Evolutionary conservation across 2,329 filamentous ascomycete species (phyloP), one percentile per base, ranked within the genome.

Genomic region (Microdochium trichocladiopsis): DNA sequence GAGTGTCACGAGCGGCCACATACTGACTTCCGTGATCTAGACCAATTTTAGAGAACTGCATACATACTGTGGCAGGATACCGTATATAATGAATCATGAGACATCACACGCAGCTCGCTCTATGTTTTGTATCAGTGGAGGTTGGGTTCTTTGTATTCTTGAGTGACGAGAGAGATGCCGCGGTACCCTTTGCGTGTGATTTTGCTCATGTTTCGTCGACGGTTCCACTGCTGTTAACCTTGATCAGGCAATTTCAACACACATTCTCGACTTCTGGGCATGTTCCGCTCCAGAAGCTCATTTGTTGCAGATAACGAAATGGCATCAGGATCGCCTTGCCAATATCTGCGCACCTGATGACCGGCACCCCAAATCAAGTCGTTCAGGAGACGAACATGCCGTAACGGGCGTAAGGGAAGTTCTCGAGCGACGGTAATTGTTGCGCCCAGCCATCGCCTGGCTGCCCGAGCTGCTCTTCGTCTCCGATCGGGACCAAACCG

Each of bases 381-480:
- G 9, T 41, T 45, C 41, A 45, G 11, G n/a, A 16, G 41, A 45
- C 41, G 41, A 45, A 16, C 4, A 71, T 66, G 11, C 66, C 66
- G 47, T 68, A 73, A 48, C 62, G 68, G 48, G 61, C 60, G 31
- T 71, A 72, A 25, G 67, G 58, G 24, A 72, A 72, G 22, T 66
- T 45, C 53, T 71, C 68, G 24, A 74, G 48, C 51, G 57, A 71
- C 1, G 49, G 24, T 31, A 72, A 61, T 21, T 59, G 58, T 53
- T 69, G 66, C 51, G 60, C 68, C 68, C 67, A 72, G 22, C 66
- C 69, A 51, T 73, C 69, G 41, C 66, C 65, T 47, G 68, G 36
- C 25, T 62, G 56, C 21, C 69, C 69, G 18, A 67, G 59, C 50
- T 67, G 63, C 51, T 62, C 60, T 16, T 66, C 61, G 14, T 68